Evolutionary conservation across 2,329 filamentous ascomycete genomes (phyloP).

Genomic region (Juglanconis sp.): DNA sequence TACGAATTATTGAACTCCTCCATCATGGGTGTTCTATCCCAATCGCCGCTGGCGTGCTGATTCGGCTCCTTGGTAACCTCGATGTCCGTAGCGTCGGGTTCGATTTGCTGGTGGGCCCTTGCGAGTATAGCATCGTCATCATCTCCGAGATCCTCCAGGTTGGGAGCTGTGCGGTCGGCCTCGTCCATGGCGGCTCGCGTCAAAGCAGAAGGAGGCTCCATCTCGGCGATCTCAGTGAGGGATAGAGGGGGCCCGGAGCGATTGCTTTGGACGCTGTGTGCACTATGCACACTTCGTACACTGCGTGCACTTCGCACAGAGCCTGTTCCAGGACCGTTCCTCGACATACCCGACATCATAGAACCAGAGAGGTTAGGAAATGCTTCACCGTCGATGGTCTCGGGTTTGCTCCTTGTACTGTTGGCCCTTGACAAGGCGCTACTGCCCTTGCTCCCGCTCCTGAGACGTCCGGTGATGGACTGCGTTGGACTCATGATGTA

Average conservation of each 20-base stretch:
- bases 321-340: slow-evolving; percentile 53
- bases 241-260: slow-evolving; percentile 45
- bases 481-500: slow-evolving; percentile 66
- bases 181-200: slow-evolving; percentile 52
- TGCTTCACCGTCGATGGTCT: slow-evolving; percentile 34
- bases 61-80: slow-evolving; percentile 19
- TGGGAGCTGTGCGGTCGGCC: slow-evolving; percentile 41
- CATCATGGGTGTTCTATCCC: slow-evolving; percentile 19
- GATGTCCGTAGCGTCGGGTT: slow-evolving; percentile 24
- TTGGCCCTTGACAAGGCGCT: slow-evolving; percentile 22
- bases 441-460: slow-evolving; percentile 54
- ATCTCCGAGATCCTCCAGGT: slow-evolving; percentile 30
- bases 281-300: slow-evolving; percentile 11
- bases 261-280: slow-evolving; percentile 31
- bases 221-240: slow-evolving; percentile 56
- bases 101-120: slow-evolving; percentile 33
- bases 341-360: slow-evolving; percentile 40
- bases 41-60: slow-evolving; percentile 9
- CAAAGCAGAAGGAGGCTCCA: slow-evolving; percentile 47
- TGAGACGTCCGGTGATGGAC: slow-evolving; percentile 55
- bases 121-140: slow-evolving; percentile 37
- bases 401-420: slow-evolving; percentile 30
- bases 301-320: slow-evolving; percentile 37
- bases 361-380: slow-evolving; percentile 25
- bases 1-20: slow-evolving; percentile 14